Evolutionary conservation across 306 rosid species (phyloP).

Genomic region (Luffa acutangula): DNA sequence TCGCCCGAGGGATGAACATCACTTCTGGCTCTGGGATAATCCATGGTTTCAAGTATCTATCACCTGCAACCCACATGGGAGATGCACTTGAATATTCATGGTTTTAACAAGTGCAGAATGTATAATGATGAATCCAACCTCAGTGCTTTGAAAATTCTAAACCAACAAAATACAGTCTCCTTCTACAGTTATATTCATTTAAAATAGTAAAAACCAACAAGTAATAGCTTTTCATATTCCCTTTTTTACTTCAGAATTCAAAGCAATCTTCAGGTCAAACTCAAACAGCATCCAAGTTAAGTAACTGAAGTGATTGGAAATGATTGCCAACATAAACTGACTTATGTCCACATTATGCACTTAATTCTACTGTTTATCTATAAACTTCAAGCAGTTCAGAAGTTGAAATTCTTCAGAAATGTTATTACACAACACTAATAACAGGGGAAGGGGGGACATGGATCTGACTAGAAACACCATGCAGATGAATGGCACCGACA

Average conservation of each 20-base stretch:
- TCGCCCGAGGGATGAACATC: slow-evolving; percentile 54
- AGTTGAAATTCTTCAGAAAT: not conserved
- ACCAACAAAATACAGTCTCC: not conserved
- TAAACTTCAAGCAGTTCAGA: not conserved
- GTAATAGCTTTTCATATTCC: not conserved
- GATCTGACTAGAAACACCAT: not conserved
- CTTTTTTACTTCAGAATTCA: not conserved
- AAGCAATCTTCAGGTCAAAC: not conserved
- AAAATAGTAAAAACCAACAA: not conserved
- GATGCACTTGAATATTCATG: not conserved
- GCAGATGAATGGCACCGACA: not conserved
- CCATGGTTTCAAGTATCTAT: slow-evolving; percentile 87
- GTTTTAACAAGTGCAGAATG: not conserved
- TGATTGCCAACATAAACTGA: not conserved
- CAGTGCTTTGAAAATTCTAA: not conserved
- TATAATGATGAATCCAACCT: not conserved
- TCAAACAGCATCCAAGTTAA: not conserved
- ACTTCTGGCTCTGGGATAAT: slow-evolving; percentile 93
- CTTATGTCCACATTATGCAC: not conserved
- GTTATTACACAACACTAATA: not conserved
- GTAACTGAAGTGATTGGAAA: not conserved
- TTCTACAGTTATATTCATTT: not conserved
- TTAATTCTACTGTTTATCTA: not conserved
- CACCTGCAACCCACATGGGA: slow-evolving; percentile 41
- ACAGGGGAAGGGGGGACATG: not conserved